Percentiles rank a stretch among this genome's conserved stretches.
Conservation (phyloP, 2,329 filamentous ascomycete genomes). For the Penicillium griseofulvum region DNA sequence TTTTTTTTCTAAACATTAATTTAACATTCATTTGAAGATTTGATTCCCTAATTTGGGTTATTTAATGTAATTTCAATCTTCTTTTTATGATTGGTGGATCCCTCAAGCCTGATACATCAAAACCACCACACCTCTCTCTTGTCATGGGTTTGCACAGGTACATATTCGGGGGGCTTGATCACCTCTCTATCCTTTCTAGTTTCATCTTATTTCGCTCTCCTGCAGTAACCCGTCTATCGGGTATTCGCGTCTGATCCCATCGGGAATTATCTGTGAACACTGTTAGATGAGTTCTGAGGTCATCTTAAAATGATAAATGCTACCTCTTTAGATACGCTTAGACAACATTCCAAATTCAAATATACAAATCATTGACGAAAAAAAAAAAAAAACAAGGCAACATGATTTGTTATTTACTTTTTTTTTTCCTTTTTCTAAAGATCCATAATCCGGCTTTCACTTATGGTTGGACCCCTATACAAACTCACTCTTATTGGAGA, state of each 20-base stretch:
- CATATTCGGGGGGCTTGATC: conserved; percentile 29
- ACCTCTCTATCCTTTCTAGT: conserved; percentile 35
- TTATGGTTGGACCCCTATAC: conserved; percentile 28
- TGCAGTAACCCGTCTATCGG: conserved; percentile 35
- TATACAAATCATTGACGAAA: conserved; percentile 9
- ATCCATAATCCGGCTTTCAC: conserved; percentile 9
- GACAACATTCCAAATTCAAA: conserved; percentile 13
- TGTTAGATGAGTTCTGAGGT: too few relatives aligned
- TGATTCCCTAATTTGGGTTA: conserved; percentile 11
- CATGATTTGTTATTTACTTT: background rate
- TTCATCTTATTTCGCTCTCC: conserved; percentile 35
- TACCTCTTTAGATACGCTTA: background rate
- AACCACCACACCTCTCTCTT: conserved; percentile 19
- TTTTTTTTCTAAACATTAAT: conserved; percentile 17
- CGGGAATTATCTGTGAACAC: conserved; percentile 23
- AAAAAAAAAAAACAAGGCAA: background rate
- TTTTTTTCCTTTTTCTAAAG: background rate
- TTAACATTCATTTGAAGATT: conserved; percentile 13
- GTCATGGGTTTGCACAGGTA: conserved; percentile 38
- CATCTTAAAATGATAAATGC: too few relatives aligned
- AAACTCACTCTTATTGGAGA: conserved; percentile 25
- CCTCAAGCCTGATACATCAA: conserved; percentile 31
- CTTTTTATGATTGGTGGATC: conserved; percentile 24
- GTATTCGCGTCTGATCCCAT: conserved; percentile 34
- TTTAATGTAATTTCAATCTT: background rate